These are phyloP conservation scores for Cryptosporidium bovis DNA, from an alignment of 169 alveolate genomes.

Conservation along the genomic window DNA sequence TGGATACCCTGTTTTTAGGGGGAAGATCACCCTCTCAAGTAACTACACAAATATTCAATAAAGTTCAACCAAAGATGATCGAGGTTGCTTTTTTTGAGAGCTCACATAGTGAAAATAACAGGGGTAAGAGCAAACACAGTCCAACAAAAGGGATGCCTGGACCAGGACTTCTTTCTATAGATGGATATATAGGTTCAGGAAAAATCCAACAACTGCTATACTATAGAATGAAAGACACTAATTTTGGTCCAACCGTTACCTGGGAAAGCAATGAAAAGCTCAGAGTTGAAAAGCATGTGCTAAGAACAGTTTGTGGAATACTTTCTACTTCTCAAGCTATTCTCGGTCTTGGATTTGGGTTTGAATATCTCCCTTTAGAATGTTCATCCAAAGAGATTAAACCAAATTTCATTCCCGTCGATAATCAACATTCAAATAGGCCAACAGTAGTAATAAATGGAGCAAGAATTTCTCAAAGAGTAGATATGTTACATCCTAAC, in stretches of 20 bases:
- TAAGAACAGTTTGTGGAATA: constrained; percentile 48
- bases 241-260: constrained; percentile 45
- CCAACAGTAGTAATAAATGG: constrained; percentile 57
- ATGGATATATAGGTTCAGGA: constrained; percentile 56
- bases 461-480: constrained; percentile 62
- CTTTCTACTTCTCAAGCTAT: constrained; percentile 57
- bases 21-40: constrained; percentile 69
- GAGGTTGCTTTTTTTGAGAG: constrained; percentile 45
- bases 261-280: constrained; percentile 56
- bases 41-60: constrained; percentile 50
- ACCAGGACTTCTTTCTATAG: constrained; percentile 60
- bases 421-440: constrained; percentile 17
- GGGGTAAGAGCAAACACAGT: not conserved
- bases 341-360: constrained; percentile 54
- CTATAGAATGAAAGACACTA: constrained; percentile 37
- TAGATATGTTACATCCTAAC: constrained; percentile 36
- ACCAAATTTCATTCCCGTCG: constrained; percentile 47
- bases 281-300: constrained; percentile 26
- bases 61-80: constrained; percentile 68
- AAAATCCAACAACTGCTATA: constrained; percentile 63
- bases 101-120: not conserved
- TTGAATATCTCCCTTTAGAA: constrained; percentile 50
- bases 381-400: constrained; percentile 25
- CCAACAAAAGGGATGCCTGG: constrained; percentile 28
- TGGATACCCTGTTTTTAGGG: constrained; percentile 44